Conservation (phyloP, 371 early-diverging fungal species). For the Rhizopus sp. region DNA sequence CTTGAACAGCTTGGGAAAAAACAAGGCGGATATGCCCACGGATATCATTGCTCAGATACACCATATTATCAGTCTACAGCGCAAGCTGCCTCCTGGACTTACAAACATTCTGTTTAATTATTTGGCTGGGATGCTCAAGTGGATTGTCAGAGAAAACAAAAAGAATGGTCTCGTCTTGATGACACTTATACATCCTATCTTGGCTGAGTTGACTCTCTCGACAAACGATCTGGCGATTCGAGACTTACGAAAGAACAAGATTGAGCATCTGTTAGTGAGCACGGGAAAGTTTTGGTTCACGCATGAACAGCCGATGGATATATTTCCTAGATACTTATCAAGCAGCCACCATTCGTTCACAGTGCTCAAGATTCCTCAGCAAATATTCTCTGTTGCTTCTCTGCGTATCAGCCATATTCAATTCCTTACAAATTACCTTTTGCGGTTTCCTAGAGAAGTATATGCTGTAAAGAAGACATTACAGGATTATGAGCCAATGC, state of each 20-base stretch:
- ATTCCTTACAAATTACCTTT: conserved; percentile 62
- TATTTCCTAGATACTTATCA: conserved; percentile 54
- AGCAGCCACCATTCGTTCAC: conserved; percentile 31
- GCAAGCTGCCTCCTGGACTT: conserved; percentile 61
- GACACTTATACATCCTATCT: conserved; percentile 52
- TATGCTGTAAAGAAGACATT: conserved; percentile 58
- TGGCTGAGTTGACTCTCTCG: conserved; percentile 58
- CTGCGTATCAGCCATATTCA: conserved; percentile 65
- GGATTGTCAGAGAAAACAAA: conserved; percentile 53
- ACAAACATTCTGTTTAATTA: conserved; percentile 62
- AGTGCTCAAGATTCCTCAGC: conserved; percentile 51
- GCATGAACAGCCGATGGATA: conserved; percentile 49
- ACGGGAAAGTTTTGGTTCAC: conserved; percentile 68
- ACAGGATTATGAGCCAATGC: conserved; percentile 47
- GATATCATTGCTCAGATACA: conserved; percentile 51
- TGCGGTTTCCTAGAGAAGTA: conserved; percentile 58
- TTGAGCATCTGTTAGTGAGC: conserved; percentile 56
- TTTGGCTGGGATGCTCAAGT: conserved; percentile 66
- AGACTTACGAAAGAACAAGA: conserved; percentile 66
- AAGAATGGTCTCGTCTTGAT: conserved; percentile 47
- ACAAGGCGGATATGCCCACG: conserved; percentile 37
- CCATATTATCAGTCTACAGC: conserved; percentile 51
- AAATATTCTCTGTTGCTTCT: conserved; percentile 57
- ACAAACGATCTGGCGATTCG: conserved; percentile 62
- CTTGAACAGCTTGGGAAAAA: conserved; percentile 55